Base-by-base conservation (phyloP, 306 rosid species). In the Leucaena leucocephala region DNA sequence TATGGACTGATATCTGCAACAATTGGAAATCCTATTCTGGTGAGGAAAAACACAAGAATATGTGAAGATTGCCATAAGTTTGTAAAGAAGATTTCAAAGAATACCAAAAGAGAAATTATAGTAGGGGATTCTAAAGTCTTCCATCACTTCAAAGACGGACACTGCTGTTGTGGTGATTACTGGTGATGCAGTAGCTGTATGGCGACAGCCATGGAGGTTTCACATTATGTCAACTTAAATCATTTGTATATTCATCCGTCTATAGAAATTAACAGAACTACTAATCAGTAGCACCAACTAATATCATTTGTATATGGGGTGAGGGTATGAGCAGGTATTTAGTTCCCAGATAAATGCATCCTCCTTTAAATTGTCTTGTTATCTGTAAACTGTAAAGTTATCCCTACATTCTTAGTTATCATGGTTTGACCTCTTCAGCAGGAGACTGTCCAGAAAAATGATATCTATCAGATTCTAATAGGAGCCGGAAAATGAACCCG, bases 71-170 rank as follows among this genome's bases (percentile, higher is more conserved):
- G 94, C 42, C 92, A 88, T 73, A 14, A 21, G n/a, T 76, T 50
- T 66, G 68, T 72, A 74, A 86, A 88, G 89, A 88, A 85, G 82
- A 63, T 85, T 48, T 88, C 92, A 21, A 42, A 64, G 78, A 64
- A 79, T 2, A 81, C 85, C 12, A 67, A 42, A 21, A 84, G 90
- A 79, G 88, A 86, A 63, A 90, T 88, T 36, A 65, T 86, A 16
- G 89, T 90, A 3, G 88, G 90, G 50, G 94, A 90, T 71, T 77
- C 83, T 38, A 90, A 86, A 80, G 80, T 88, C 62, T 84, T 86
- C 66, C 90, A 90, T 80, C 94, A 86, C 79, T 88, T 88, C 85
- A 83, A 38, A 84, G 71, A 81, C 7, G 91, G 94, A 62, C 68
- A 66, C 45, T 88, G 91, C 82, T 86, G 90, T 11, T 90, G 94